Evolutionary conservation across 1,284 basidiomycete species (phyloP), one percentile per base, ranked within the genome.

Genomic region (Coriolopsis trogii): DNA sequence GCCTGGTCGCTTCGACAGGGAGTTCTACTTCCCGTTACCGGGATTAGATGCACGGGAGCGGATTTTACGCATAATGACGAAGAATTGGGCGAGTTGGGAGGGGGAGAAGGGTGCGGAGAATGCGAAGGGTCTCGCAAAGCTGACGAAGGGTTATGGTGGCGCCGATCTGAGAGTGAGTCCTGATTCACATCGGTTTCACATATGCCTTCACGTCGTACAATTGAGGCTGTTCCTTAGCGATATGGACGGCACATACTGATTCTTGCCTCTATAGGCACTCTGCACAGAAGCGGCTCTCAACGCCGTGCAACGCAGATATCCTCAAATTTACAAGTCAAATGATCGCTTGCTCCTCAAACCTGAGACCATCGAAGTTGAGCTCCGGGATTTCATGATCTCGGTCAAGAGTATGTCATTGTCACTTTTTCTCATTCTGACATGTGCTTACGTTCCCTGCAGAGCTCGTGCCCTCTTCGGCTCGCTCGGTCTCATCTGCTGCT

Each of bases 61-160:
- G 70, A 99, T 99, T 63, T 74, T 99, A 63, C 74, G 80, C 18
- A 98, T 99, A 64, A 94, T 98, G 81, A 98, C 96, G 18, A 81
- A 75, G 57, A 86, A 86, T 39, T 99, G 97, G 97, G 82, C 85
- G 7, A 94, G 93, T 0, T 94, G 91, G 80, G 80, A 89, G 2
- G 81, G 75, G 5, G 78, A 84, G 54, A 75, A 71, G 51, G 79
- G 75, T 7, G 72, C 80, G 44, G 78, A 76, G 56, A 81, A 87
- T 59, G 73, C 85, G 41, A 79, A 81, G 50, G 85, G 89, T 10
- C 72, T 99, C 41, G 93, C 95, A 0, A 88, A 87, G 64, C 72
- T 97, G 48, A 99, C 97, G 4, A 99, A 98, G 70, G 97, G 97
- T 0, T 99, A 98, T 68, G 97, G 94, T 31, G 97, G 97, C 66